Base-by-base conservation (phyloP, 345 rosid species). In the Rhodamnia rubescens region DNA sequence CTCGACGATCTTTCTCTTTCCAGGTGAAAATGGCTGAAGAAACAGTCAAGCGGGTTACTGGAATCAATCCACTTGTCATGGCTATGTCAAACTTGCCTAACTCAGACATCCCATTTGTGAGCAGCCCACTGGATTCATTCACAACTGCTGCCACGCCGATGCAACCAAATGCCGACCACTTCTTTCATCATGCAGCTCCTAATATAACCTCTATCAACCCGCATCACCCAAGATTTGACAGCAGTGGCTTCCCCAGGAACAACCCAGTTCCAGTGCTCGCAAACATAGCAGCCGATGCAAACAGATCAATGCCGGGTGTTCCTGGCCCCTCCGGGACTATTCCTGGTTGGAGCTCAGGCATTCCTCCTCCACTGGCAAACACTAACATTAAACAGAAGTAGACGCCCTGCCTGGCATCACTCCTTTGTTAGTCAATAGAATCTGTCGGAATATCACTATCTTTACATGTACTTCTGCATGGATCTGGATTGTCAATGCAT, bases 11-110 rank as follows among this genome's bases (percentile, higher is more conserved):
- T 27, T 16, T 81, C 22, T 59, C 50, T 27, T 89, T 92, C 51
- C 92, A 97, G 98, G 98, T 97, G 74, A 96, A 96, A 92, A 95
- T 97, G 99, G 99, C 98, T 24, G 99, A 97, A 91, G 99, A 97
- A 90, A 96, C 96, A 9, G 98, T 97, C 14, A 97, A 96, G 89
- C 91, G 92, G 85, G 94, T 94, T 85, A 95, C 98, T 16, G 98
- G 98, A 87, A 88, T 93, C 89, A 95, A 94, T 87, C 99, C 98
- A 3, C 81, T 93, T 87, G 89, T 92, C 85, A 91, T 93, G 11
- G 90, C 93, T 74, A 91, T 93, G 88, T 88, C 96, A 42, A 93
- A 86, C 78, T 87, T 91, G 84, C 90, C 89, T 80, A 85, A 78
- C 85, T 87, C 83, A n/a, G 90, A 89, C 82, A 88, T 90, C 86